Base-by-base conservation (phyloP, 2,329 filamentous ascomycete species). In the Tympanopsis confertula region DNA sequence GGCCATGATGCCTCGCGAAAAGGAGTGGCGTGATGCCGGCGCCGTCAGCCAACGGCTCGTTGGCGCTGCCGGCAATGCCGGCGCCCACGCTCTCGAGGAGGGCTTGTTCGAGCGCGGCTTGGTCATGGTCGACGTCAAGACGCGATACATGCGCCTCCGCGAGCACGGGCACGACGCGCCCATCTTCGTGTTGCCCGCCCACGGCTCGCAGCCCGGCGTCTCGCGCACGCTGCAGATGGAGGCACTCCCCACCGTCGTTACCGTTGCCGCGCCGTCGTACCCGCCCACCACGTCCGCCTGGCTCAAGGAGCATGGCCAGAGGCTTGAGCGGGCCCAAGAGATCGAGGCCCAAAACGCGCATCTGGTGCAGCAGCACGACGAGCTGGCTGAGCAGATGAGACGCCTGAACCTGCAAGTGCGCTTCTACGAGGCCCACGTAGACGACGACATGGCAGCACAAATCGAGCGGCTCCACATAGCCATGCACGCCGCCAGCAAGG, bases 121-220 rank as follows among this genome's bases (percentile, higher is more conserved):
- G 14, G 61, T 69, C 1, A 51, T 58, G 15, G 50, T 74, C 14
- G 66, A 74, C 45, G 42, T 75, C 10, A 48, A 44, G 20, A 71
- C 71, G 18, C 58, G 72, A 3, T 75, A 66, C 50, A 71, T 68
- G 48, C 67, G 72, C 14, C 47, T 74, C 18, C 61, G 63, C 18
- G 60, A 59, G 14, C 57, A 57, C 13, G 62, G 63, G 0, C 51
- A 54, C 24, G 58, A 61, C 2, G 67, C 70, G 35, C 54, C 53
- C 3, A 54, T 77, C 41, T 75, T 74, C 46, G 53, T 76, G 5
- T 54, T 73, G 19, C 71, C 71, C 1, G 70, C 64, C 3, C 62
- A 63, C 40, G 55, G 60, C 12, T 51, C 60, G 17, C 68, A 73
- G 39, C 65, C 70, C 0, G 59, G 52, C 15, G 58, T 62, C 5